Evolutionary conservation across 1,284 basidiomycete species (phyloP).

Genomic region (Bondarzewia mesenterica): DNA sequence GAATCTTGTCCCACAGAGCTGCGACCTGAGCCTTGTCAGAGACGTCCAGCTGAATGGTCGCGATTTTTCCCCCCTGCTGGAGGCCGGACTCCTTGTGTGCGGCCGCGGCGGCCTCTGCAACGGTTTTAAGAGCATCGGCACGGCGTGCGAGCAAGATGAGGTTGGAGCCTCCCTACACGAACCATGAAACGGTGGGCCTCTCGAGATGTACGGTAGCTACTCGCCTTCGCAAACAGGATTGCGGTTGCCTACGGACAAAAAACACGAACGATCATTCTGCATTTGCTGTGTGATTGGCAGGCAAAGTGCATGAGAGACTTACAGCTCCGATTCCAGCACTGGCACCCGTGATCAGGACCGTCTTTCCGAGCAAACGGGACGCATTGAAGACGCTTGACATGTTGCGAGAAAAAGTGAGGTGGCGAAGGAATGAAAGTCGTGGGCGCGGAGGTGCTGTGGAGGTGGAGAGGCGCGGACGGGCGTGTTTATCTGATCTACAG

Average conservation of each 20-base stretch:
- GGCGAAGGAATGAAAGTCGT: neutral
- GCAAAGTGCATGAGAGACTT: constrained; percentile 17
- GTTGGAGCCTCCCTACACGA: constrained; percentile 63
- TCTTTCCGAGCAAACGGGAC: constrained; percentile 73
- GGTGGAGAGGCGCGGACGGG: neutral
- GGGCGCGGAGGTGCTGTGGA: neutral
- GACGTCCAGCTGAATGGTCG: constrained; percentile 64
- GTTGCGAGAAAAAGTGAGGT: constrained; percentile 12
- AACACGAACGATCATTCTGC: neutral
- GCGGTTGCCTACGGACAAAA: constrained; percentile 74
- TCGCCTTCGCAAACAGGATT: constrained; percentile 74
- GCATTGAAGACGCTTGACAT: constrained; percentile 81
- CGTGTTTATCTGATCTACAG: neutral
- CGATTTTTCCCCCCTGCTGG: constrained; percentile 66
- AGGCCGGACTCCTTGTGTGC: constrained; percentile 69
- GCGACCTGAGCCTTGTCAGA: constrained; percentile 65
- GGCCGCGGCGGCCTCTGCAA: constrained; percentile 53
- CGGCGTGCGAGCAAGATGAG: constrained; percentile 70
- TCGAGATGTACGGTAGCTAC: neutral
- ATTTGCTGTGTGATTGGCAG: constrained; percentile 1
- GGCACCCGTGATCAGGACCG: constrained; percentile 81
- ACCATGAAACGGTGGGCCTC: too few species aligned
- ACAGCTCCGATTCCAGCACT: constrained; percentile 80
- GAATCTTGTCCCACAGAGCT: constrained; percentile 59
- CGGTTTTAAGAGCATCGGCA: constrained; percentile 52